Evolutionary conservation across 139 green algal species (phyloP), one percentile per base, ranked within the genome.

Genomic region (Edaphochlamys debaryana): DNA sequence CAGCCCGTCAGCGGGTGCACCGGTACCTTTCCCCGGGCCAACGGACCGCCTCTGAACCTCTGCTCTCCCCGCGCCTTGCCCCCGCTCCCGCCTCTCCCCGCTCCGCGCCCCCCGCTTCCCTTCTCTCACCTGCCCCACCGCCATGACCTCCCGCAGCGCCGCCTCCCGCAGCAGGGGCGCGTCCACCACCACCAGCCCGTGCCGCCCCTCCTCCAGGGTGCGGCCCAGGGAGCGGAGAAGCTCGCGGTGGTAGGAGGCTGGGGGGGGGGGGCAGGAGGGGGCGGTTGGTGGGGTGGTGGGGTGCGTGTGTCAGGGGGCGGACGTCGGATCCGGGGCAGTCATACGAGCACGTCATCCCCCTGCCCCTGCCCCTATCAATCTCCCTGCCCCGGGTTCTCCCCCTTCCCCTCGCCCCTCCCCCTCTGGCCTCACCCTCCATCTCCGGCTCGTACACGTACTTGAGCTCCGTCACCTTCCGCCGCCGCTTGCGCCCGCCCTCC

Each of bases 401-500:
- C 54, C 20, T 22, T 63, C 54, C 20, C 29, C 58, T 29, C 29
- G 29, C 58, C 27, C 58, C 27, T 17, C 25, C 13, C 32, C 63
- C 13, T 41, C 34, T 4, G 9, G 11, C 11, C 86, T 50, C 84
- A 94, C 88, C 88, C 79, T 97, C 94, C 85, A 95, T 92, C 30
- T 93, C 93, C 2, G 86, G 67, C 69, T 98, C 93, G 48, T 94
- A 94, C 60, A 87, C 82, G 82, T 98, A 98, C 86, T 94, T 89
- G 75, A 92, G 87, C 63, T 87, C 85, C 45, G 83, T 79, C 42
- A 90, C 63, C 60, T 85, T 90, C 2, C 84, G 79, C 67, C 90
- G 90, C 36, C 80, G 67, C 38, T 79, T 79, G 6, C 71, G 32
- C 4, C 78, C 77, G 17, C 58, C 74, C 34, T 89, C 84, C 48